Conservation (phyloP, 129 eudicot genomes). For the Apium graveolens region DNA sequence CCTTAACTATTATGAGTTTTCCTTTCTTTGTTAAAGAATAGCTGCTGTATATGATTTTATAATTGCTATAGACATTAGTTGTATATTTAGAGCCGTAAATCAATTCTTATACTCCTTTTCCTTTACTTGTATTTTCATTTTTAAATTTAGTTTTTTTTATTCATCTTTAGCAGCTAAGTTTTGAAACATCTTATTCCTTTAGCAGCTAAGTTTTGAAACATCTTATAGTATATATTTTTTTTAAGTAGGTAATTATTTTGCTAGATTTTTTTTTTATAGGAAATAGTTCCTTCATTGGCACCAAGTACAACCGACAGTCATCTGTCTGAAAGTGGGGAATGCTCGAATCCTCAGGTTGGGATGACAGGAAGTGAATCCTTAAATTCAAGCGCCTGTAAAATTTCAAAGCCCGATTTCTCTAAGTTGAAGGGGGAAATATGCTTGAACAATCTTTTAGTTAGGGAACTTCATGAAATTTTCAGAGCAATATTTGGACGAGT, state of each 20-base stretch:
- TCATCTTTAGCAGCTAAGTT: not conserved
- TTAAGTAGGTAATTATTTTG: not conserved
- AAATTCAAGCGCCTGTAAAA: constrained; percentile 30
- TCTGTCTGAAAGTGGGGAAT: constrained; percentile 34
- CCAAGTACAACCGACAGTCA: constrained; percentile 19
- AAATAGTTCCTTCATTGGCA: constrained; percentile 24
- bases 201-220: not conserved
- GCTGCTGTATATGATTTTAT: not conserved
- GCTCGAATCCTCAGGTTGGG: constrained; percentile 29
- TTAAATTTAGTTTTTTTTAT: not conserved
- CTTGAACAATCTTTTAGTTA: constrained; percentile 70
- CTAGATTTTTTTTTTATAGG: constrained; percentile 30
- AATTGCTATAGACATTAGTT: not conserved
- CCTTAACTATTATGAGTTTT: not conserved
- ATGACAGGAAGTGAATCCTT: constrained; percentile 29
- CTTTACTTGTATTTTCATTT: not conserved
- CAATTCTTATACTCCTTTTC: not conserved
- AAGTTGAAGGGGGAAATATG: constrained; percentile 67
- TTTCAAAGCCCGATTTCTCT: constrained; percentile 72
- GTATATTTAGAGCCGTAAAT: not conserved
- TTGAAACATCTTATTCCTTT: not conserved
- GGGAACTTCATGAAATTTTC: constrained; percentile 93
- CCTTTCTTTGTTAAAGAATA: not conserved
- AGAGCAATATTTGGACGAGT: constrained; percentile 92
- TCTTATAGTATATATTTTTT: not conserved